Base-by-base conservation (phyloP, 306 rosid species). In the Begonia loranthoides region DNA sequence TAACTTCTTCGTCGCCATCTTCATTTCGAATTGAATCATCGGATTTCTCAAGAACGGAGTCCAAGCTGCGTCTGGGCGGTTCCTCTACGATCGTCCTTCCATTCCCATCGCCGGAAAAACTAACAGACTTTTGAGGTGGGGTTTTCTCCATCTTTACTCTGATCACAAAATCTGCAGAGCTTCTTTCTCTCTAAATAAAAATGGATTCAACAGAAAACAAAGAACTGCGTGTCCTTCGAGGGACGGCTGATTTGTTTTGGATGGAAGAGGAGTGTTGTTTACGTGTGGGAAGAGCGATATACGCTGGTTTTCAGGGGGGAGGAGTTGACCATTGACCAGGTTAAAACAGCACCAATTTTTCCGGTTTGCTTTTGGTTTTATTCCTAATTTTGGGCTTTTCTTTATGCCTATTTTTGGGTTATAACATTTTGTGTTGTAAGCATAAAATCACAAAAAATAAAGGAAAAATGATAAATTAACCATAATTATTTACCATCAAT, bases 91-190 rank as follows among this genome's bases (percentile, higher is more conserved):
- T 57, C 9, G 24, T 50, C 41, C 11, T 54, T 49, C 36, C 19
- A 59, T 55, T 19, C 36, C 36, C 36, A 0, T 28, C 36, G 36
- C 36, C 47, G 2, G 67, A 59, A 51, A 70, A 60, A 36, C 74
- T 70, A 1, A 10, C 44, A 2, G 63, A 55, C 50, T 64, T 70
- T 21, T 65, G 56, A 6, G 56, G 55, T 48, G 46, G 49, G 11
- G 51, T 41, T 43, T 49, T 66, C 66, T 62, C 77, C 73, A 72
- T 66, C 36, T 28, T 7, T 28, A 28, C 36, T 28, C 36, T 7
- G 36, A 28, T 28, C 36, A 28, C 8, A 22, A 28, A 7, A 28
- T 28, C 36, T 28, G 36, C 36, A 28, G 36, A 28, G 36, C 6
- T 38, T 52, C 3, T 46, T 28, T 28, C 8, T 28, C 8, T 28